Percentiles rank a stretch among this genome's conserved stretches.
Conservation (phyloP, 208 protist species). For the Endotrypanum monterogeii region DNA sequence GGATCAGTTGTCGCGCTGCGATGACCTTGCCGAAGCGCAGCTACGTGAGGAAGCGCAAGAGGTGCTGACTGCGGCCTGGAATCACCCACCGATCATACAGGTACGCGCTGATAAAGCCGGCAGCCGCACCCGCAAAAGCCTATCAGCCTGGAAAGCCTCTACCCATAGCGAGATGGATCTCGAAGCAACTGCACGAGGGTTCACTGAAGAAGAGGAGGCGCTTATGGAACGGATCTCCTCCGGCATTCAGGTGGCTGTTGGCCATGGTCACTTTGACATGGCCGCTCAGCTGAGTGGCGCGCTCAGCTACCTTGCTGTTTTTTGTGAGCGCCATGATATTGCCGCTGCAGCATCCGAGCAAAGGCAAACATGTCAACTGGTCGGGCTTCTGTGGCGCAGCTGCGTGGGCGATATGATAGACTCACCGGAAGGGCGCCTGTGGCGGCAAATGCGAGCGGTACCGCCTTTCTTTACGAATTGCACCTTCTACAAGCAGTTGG, state of each 20-base stretch:
- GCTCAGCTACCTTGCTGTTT: constrained; percentile 33
- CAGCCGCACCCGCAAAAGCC: constrained; percentile 9
- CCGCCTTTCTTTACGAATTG: constrained; percentile 12
- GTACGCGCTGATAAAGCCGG: constrained; percentile 17
- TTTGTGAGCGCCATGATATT: constrained; percentile 29
- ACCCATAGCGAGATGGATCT: constrained; percentile 8
- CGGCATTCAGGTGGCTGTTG: constrained; percentile 19
- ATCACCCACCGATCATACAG: constrained; percentile 8
- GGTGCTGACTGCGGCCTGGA: constrained; percentile 29
- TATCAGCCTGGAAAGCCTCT: neutral
- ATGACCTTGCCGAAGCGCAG: constrained; percentile 25
- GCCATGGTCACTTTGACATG: constrained; percentile 25
- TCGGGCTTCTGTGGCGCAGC: constrained; percentile 11
- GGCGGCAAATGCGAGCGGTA: constrained; percentile 17
- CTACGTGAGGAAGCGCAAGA: constrained; percentile 12
- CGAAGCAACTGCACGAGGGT: neutral
- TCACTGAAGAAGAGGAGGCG: constrained; percentile 16
- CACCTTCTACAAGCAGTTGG: constrained; percentile 7
- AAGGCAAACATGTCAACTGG: constrained; percentile 24
- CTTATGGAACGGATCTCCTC: constrained; percentile 20
- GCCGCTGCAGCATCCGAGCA: constrained; percentile 36
- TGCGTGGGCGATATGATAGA: constrained; percentile 23
- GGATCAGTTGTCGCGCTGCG: constrained; percentile 15
- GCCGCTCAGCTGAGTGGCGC: constrained; percentile 21
- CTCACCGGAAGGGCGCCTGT: constrained; percentile 21